Evolutionary conservation across 2,329 filamentous ascomycete genomes (phyloP), one percentile per base, ranked within the genome.

Genomic region (Diplodia sapinea): DNA sequence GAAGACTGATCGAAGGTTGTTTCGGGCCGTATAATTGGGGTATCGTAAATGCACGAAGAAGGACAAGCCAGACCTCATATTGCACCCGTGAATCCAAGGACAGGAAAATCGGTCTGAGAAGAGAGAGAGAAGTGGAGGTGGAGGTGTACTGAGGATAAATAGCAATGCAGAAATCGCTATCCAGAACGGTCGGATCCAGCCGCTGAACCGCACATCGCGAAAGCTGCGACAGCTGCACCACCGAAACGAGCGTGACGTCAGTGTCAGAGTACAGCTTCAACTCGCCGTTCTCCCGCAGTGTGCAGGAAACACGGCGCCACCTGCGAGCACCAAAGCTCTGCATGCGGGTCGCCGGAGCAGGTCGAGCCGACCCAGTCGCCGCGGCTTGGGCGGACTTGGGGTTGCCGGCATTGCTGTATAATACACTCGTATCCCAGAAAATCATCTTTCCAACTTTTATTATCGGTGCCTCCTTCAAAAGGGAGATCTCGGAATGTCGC

Each of bases 11-110:
- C n/a, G 17, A 88, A 76, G 67, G 75, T 70, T 82, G 80, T 69
- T 86, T 85, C n/a, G 86, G 86, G 1, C 89, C 92, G 75, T 97
- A 98, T 13, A 98, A 84, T 73, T 97, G 93, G 0, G 95, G 94
- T 55, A 96, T 89, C 0, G 94, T 93, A 77, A 97, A 97, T 0
- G 94, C 93, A 70, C 94, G 88, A 36, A 99, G 79, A 11, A 99
- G 82, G 7, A 97, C 94, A 74, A 96, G 94, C 95, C 95, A 99
- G 13, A 97, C 95, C 77, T 99, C 95, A 73, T 96, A 97, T n/a
- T 96, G 84, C 7, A 96, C 88, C 51, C 94, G 87, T 31, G 88
- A 94, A 72, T 98, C 94, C 54, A 97, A 81, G 3, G 92, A 91
- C 40, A 99, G 83, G 76, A 96, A 97, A 43, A 98, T 89, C 0